Percentiles rank a stretch among this genome's conserved stretches.
Evolutionary conservation across 805 yeast genomes (phyloP).

Genomic region (Lipomyces orientalis): DNA sequence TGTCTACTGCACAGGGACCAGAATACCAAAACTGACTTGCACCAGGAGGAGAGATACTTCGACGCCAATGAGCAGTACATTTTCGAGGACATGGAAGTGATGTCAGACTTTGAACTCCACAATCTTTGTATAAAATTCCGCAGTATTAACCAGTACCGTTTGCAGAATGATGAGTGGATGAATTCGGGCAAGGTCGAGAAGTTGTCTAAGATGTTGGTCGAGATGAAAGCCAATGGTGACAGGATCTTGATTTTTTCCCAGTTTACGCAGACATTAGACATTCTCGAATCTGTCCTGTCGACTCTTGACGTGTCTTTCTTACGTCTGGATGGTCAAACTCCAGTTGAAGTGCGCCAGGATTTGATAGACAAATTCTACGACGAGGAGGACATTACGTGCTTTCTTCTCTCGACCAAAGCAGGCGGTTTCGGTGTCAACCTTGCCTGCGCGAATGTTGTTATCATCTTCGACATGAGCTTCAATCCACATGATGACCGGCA

Average conservation of each 20-base stretch:
- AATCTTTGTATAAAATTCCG: constrained; percentile 75
- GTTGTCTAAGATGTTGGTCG: constrained; percentile 62
- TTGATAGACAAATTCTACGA: constrained; percentile 87
- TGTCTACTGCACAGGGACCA: neutral
- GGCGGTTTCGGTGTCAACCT: constrained; percentile 99
- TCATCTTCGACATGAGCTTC: constrained; percentile 91
- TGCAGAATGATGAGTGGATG: constrained; percentile 56
- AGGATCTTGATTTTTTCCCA: constrained; percentile 85
- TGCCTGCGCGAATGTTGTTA: constrained; percentile 91
- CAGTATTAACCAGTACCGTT: constrained; percentile 59
- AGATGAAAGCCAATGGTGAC: constrained; percentile 60
- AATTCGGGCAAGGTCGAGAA: constrained; percentile 76
- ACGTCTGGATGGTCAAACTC: constrained; percentile 90
- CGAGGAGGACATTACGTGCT: constrained; percentile 80
- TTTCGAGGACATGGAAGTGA: constrained; percentile 90
- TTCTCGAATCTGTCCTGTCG: constrained; percentile 76
- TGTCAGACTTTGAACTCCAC: constrained; percentile 90
- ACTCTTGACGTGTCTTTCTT: constrained; percentile 70
- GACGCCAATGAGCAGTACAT: constrained; percentile 80
- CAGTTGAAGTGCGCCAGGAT: constrained; percentile 91
- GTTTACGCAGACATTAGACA: constrained; percentile 90
- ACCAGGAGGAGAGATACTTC: constrained; percentile 67
- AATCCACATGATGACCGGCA: constrained; percentile 99
- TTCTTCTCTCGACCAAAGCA: constrained; percentile 90
- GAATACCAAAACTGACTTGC: neutral